Base-by-base conservation (phyloP, 805 yeast genomes). In the Candida arabinofermentans region DNA sequence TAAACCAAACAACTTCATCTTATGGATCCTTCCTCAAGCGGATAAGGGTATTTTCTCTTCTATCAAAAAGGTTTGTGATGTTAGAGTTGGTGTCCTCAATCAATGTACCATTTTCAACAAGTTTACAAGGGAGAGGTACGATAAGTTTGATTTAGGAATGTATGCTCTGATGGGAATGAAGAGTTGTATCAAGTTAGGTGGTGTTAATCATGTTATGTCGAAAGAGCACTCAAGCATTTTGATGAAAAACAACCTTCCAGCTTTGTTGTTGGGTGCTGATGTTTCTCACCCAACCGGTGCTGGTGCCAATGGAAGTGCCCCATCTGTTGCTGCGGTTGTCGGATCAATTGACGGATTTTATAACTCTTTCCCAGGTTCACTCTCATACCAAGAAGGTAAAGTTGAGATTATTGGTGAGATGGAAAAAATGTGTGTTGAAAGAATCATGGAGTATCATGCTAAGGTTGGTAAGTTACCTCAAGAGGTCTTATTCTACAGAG, bases 121-220 rank as follows among this genome's bases (percentile, higher is more conserved):
- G 37, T 57, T 61, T 24, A 48, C 57, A 18, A 56, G 47, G 35
- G 47, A 38, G 27, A 45, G 37, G 14, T 48, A 54, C 40, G 49
- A 49, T 38, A 46, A 48, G 40, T 61, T 54, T 42, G 58, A 54
- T 44, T 24, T 42, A 12, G 48, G 54, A 36, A 62, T 62, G 54
- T 54, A 57, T 36, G 64, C 64, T 6, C 51, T 62, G 27, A 61
- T 60, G 45, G 53, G 58, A 16, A 55, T 61, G 58, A 61, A 61
- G 45, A 43, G 62, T 9, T 60, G 62, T 41, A 44, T 55, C 19
- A 61, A 61, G 37, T 47, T 61, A 13, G 66, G 65, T 24, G 66
- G 66, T 31, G 38, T 47, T 2, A 61, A 60, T 31, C 57, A 54
- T 17, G 38, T 44, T 27, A 40, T 59, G 24, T 46, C 49, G 18